Base-by-base conservation (phyloP, 768 basidiomycete genomes). In the Neoboletus magnificus region DNA sequence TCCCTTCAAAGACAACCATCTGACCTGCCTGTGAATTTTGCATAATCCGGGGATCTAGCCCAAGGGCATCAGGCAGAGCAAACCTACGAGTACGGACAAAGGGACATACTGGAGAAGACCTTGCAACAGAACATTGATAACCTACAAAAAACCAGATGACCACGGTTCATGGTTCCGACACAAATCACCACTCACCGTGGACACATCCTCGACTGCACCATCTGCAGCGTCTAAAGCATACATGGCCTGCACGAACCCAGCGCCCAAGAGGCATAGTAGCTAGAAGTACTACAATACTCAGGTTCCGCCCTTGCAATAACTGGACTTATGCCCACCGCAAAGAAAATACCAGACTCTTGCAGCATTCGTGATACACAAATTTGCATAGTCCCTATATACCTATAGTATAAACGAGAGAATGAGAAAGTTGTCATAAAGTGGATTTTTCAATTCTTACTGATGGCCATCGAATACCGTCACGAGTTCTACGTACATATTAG, bases 341-440 rank as follows among this genome's bases (percentile, higher is more conserved):
- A 93, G 75, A 95, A 95, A 46, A 97, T 85, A 4, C 91, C 87
- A 20, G 92, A 94, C 71, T 98, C 93, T 66, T 89, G 86, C 58
- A 98, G 73, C 94, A 98, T 98, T 13, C 93, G 80, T 20, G 91
- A 85, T 2, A 96, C 85, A 57, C 94, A 95, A 29, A 98, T 93
- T 67, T 96, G 93, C 86, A 97, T 86, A 0, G 89, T 93, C 9
- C 94, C 94, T 44, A 98, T 84, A 62, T 90, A 90, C 65, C 87
- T 89, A 49, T 20, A 55, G 50, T 32, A 39, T n/a, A 50, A 13
- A 1, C 12, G 10, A 48, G 43, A 29, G 45, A 30, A 46, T 48
- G 35, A 44, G 20, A 42, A 39, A 35, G n/a, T 15, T 13, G 15
- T 52, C 36, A n/a, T 37, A 35, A 49, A 33, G 20, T 16, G 30